A percentile compares a stretch with the other conserved stretches of the same genome.
These are phyloP conservation scores for Ganoderma sp. DNA, from an alignment of 1,284 basidiomycete species.

Conservation along the genomic window DNA sequence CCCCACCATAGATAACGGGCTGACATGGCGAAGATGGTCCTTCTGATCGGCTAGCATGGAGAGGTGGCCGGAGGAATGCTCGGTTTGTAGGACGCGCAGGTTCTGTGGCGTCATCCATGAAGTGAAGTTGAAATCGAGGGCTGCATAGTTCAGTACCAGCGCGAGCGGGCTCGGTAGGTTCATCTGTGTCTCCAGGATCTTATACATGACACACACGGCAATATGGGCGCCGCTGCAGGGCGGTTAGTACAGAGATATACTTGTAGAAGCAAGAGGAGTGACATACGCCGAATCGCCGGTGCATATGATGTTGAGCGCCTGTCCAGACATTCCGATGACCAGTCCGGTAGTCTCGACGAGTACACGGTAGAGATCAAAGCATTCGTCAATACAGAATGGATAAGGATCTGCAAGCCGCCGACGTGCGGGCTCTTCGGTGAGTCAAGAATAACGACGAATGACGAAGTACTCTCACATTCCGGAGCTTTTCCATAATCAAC, in stretches of 20 bases:
- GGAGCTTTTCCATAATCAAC: slow-evolving; percentile 97
- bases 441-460: not conserved
- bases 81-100: slow-evolving; percentile 80
- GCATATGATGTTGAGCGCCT: slow-evolving; percentile 75
- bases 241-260: slow-evolving; percentile 18
- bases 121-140: slow-evolving; percentile 94
- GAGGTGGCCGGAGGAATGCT: slow-evolving; percentile 79
- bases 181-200: slow-evolving; percentile 75
- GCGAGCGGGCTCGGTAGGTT: slow-evolving; percentile 71
- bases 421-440: slow-evolving; percentile 14
- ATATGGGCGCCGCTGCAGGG: slow-evolving; percentile 80
- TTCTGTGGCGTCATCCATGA: slow-evolving; percentile 96
- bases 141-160: slow-evolving; percentile 83
- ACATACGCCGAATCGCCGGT: slow-evolving; percentile 93
- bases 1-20: slow-evolving; percentile 86
- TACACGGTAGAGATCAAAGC: slow-evolving; percentile 87
- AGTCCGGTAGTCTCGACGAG: slow-evolving; percentile 82
- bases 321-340: slow-evolving; percentile 86
- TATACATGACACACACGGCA: slow-evolving; percentile 82
- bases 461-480: slow-evolving; percentile 68
- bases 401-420: slow-evolving; percentile 74
- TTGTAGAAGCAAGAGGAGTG: slow-evolving; percentile 9
- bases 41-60: slow-evolving; percentile 80
- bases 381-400: slow-evolving; percentile 94
- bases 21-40: slow-evolving; percentile 86